These are phyloP conservation scores for Musa beccarii DNA, from an alignment of 176 grass and related monocot genomes.

Conservation along the genomic window DNA sequence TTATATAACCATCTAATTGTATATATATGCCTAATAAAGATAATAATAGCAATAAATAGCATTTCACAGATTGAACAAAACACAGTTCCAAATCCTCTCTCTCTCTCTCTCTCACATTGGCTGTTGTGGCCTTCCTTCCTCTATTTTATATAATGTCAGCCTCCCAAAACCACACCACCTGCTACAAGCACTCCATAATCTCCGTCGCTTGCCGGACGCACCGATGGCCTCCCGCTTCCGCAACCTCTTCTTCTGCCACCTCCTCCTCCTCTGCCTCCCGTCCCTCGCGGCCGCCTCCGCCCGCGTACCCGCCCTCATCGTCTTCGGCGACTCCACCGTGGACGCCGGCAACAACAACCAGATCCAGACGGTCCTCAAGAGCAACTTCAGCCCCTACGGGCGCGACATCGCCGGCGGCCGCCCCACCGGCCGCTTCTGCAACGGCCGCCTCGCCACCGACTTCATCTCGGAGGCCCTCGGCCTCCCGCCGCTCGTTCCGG, in stretches of 20 bases:
- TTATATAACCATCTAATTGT: too few species aligned
- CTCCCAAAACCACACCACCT: too few species aligned
- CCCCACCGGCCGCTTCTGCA: conserved; percentile 57
- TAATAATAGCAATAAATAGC: too few species aligned
- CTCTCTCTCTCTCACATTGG: too few species aligned
- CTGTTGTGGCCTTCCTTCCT: too few species aligned
- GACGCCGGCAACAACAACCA: conserved; percentile 89
- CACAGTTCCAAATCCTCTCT: too few species aligned
- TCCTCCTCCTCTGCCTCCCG: not conserved
- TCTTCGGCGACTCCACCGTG: conserved; percentile 90
- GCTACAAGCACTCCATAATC: too few species aligned
- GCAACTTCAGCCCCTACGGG: conserved; percentile 80
- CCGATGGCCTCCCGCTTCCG: not conserved
- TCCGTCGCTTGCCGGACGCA: too few species aligned
- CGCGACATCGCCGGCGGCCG: conserved; percentile 48
- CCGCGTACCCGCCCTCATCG: conserved; percentile 63
- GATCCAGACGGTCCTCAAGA: conserved; percentile 55
- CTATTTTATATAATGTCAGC: too few species aligned
- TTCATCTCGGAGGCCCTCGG: conserved; percentile 19
- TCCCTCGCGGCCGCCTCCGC: not conserved
- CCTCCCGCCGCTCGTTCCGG: conserved; percentile 7
- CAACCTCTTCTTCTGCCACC: not conserved
- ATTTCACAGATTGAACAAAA: too few species aligned
- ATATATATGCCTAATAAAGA: too few species aligned
- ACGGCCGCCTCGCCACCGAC: conserved; percentile 17